phyloP scores from a whole-genome alignment of 169 alveolate genomes.

The Plasmodium fragile region DNA sequence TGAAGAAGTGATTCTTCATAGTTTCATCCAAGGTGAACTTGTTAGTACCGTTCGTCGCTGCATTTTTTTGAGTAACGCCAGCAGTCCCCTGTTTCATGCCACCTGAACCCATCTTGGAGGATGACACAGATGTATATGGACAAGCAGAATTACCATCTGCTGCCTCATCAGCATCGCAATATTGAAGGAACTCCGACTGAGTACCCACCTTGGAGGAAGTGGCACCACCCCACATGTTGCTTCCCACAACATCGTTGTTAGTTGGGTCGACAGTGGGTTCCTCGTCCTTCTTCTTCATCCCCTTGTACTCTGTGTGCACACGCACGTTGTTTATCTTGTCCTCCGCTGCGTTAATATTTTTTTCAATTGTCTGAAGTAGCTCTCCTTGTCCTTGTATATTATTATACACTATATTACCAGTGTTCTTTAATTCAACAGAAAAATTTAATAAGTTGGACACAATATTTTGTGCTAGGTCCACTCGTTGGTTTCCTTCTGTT shows the following conservation, averaged over 20 bases:
- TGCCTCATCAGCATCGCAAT: neutral
- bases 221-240: neutral
- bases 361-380: conserved; percentile 23
- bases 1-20: conserved; percentile 51
- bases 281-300: neutral
- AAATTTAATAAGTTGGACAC: conserved; percentile 54
- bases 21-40: conserved; percentile 31
- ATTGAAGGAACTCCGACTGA: neutral
- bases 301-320: conserved; percentile 16
- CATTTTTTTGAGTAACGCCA: neutral
- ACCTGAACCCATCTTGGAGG: neutral
- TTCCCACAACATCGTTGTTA: neutral
- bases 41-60: neutral
- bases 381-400: conserved; percentile 76
- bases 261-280: neutral
- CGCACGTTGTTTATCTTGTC: neutral
- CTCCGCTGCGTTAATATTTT: conserved; percentile 21
- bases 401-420: conserved; percentile 75
- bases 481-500: conserved; percentile 54
- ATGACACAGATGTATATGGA: neutral
- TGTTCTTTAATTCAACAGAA: conserved; percentile 63
- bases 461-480: conserved; percentile 65
- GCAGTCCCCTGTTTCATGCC: neutral
- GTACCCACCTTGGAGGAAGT: neutral
- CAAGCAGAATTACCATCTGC: neutral